Conservation (phyloP, 305 asterid genomes). For the Solanum hybrid region DNA sequence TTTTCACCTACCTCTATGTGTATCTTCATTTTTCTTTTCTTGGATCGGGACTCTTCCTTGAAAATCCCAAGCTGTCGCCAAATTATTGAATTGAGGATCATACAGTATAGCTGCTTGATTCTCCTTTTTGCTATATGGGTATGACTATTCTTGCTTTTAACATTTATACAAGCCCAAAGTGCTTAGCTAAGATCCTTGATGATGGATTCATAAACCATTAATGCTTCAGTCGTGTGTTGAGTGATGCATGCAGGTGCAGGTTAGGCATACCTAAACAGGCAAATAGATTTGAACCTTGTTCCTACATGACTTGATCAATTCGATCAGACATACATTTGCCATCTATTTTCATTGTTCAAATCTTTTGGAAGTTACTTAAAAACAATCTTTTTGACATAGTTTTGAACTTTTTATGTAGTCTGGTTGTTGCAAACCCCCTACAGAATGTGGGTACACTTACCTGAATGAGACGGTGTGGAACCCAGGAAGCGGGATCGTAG, state of each 20-base stretch:
- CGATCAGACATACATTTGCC: not conserved
- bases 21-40: not conserved
- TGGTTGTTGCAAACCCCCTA: slow-evolving; percentile 94
- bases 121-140: not conserved
- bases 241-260: not conserved
- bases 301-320: not conserved
- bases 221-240: not conserved
- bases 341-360: not conserved
- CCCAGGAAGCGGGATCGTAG: slow-evolving; percentile 32
- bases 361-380: not conserved
- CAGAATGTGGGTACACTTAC: slow-evolving; percentile 60
- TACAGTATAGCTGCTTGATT: not conserved
- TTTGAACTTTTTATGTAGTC: slow-evolving; percentile 34
- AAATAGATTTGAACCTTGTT: not conserved
- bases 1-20: not conserved
- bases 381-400: not conserved
- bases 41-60: too few species aligned
- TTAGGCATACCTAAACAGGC: not conserved
- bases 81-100: not conserved
- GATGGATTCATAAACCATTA: not conserved
- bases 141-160: not conserved
- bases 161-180: not conserved
- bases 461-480: slow-evolving; percentile 66
- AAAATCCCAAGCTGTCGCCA: too few species aligned
- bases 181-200: not conserved